Evolutionary conservation across 345 rosid genomes (phyloP), one percentile per base, ranked within the genome.

Genomic region (Xanthoceras sorbifolium): DNA sequence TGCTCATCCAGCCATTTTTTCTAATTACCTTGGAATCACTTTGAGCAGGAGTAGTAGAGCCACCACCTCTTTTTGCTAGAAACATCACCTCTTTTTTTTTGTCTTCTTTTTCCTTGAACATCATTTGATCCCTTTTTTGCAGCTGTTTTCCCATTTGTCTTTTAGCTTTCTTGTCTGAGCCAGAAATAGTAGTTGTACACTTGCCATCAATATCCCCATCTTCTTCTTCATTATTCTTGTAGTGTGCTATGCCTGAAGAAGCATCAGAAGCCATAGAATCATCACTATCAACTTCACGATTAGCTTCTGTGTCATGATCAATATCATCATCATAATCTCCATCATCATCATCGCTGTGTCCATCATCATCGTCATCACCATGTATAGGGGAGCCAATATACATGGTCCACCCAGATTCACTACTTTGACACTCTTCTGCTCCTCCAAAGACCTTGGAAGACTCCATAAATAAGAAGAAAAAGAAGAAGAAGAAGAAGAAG

Each of bases 401-500:
- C 93, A 79, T 88, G 22, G 93, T 90, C 93, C 93, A 90, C 26
- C 93, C 93, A n/a, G 93, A 90, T 78, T 90, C 93, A 77, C 84
- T 74, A 74, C 90, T 88, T 46, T 84, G 81, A 81, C 90, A 81
- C 82, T 85, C 92, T 76, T 89, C 93, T 55, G 64, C 40, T 7
- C 69, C 86, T 79, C 86, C 90, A 70, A 70, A 65, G 29, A 72
- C 38, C 46, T 86, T 62, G 82, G 91, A 84, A 75, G 92, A 67
- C 76, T 86, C 92, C 92, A 87, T 89, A 74, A 62, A 9, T 32
- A 74, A 65, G 9, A 20, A 42, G 46, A 71, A 15, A n/a, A 67
- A 69, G 31, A n/a, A 64, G 36, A 25, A 72, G 38, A 15, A 38
- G 28, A 54, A 63, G 14, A 25, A 32, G 48, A 66, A 54, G 8